Percentiles rank a stretch among this genome's conserved stretches.
Conservation (phyloP, 805 yeast species). For the Debaryomyces castellii region DNA sequence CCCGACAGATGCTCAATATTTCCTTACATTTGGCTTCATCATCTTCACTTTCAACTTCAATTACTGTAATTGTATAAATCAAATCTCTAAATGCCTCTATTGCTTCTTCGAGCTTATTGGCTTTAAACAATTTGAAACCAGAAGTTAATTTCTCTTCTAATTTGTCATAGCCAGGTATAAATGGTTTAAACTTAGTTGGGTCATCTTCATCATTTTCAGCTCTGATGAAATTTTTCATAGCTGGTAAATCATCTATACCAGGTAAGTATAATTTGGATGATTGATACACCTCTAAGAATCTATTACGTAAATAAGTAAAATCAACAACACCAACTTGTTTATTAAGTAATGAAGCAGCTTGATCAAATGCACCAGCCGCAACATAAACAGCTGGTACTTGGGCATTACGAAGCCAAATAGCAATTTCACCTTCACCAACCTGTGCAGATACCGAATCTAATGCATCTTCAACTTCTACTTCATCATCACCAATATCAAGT, state of each 20-base stretch:
- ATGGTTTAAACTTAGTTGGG: conserved; percentile 51
- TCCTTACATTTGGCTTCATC: conserved; percentile 77
- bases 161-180: conserved; percentile 68
- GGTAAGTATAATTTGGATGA: conserved; percentile 75
- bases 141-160: conserved; percentile 61
- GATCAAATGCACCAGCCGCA: conserved; percentile 95
- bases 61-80: conserved; percentile 69
- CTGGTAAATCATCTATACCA: conserved; percentile 71
- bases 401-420: conserved; percentile 84
- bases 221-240: conserved; percentile 68
- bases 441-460: conserved; percentile 24
- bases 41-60: conserved; percentile 69
- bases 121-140: conserved; percentile 82
- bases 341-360: conserved; percentile 89
- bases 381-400: conserved; percentile 88
- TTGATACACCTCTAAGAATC: conserved; percentile 83
- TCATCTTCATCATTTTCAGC: conserved; percentile 60
- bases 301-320: conserved; percentile 81
- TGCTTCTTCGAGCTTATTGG: conserved; percentile 81
- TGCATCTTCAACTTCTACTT: conserved; percentile 27
- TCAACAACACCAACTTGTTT: conserved; percentile 85
- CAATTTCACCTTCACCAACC: conserved; percentile 56
- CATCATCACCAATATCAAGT: conserved; percentile 61
- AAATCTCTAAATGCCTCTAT: conserved; percentile 76
- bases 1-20: conserved; percentile 72